These are phyloP conservation scores for Cordyceps sp. DNA, from an alignment of 2,329 filamentous ascomycete species.

Conservation along the genomic window DNA sequence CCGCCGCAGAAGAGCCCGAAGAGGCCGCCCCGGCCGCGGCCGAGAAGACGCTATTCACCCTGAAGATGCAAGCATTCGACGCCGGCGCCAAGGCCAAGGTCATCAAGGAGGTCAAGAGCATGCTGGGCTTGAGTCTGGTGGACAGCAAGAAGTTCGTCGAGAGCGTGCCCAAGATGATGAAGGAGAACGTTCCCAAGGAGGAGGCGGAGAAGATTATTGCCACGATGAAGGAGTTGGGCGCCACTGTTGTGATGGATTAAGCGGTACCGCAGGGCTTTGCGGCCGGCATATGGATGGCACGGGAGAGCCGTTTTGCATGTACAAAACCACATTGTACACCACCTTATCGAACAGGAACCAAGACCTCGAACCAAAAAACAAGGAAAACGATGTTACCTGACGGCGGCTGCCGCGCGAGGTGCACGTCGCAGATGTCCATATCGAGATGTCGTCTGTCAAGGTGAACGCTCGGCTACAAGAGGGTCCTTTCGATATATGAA, in stretches of 20 bases:
- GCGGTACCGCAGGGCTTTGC: conserved; percentile 4
- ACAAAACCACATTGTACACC: too few species aligned
- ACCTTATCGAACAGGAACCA: too few species aligned
- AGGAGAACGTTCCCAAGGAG: conserved; percentile 97
- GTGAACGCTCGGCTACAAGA: too few species aligned
- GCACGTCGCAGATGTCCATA: too few species aligned
- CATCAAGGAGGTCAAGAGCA: conserved; percentile 98
- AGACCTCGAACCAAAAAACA: too few species aligned
- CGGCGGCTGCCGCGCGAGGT: too few species aligned
- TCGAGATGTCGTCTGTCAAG: too few species aligned
- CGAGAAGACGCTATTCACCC: conserved; percentile 93
- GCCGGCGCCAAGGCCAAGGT: conserved; percentile 87
- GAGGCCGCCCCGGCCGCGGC: conserved; percentile 76
- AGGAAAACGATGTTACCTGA: too few species aligned
- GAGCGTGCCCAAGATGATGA: conserved; percentile 94
- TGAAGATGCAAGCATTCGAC: conserved; percentile 88
- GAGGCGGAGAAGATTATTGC: conserved; percentile 98
- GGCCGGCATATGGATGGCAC: conserved; percentile 8
- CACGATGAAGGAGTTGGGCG: conserved; percentile 83
- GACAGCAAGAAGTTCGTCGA: conserved; percentile 99
- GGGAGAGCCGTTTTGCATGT: conserved; percentile 19
- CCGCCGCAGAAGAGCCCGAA: conserved; percentile 64
- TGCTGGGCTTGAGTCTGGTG: conserved; percentile 89
- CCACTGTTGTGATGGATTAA: conserved; percentile 83
- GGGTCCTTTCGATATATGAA: too few species aligned